Evolutionary conservation across 148 eudicot species (phyloP).

Genomic region (Linanthus parryae): DNA sequence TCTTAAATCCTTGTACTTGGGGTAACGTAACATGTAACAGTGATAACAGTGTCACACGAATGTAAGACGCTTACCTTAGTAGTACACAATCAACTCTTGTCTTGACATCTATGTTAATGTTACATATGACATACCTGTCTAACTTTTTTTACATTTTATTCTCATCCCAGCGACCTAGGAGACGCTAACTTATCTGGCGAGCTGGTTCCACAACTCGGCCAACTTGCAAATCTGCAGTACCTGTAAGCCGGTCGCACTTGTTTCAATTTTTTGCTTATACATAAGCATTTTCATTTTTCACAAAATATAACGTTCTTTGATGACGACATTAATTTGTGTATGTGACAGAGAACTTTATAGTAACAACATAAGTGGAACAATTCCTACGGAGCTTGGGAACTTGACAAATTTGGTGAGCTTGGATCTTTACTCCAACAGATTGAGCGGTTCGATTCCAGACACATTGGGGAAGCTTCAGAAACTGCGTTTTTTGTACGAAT

Average conservation of each 20-base stretch:
- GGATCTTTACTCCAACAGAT: conserved; percentile 76
- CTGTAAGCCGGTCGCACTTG: conserved; percentile 59
- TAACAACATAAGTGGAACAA: conserved; percentile 63
- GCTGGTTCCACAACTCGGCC: conserved; percentile 76
- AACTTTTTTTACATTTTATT: no score
- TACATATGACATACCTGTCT: no score
- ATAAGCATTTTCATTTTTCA: no score
- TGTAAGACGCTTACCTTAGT: conserved; percentile 54
- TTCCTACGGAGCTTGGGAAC: conserved; percentile 75
- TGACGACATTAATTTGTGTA: not conserved
- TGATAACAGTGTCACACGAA: conserved; percentile 71
- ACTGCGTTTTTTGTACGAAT: conserved; percentile 68
- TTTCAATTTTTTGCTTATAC: no score
- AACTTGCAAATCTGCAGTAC: conserved; percentile 61
- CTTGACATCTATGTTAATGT: no score
- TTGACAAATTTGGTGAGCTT: conserved; percentile 74
- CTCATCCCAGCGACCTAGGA: conserved; percentile 62
- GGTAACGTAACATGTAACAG: conserved; percentile 71
- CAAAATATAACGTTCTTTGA: no score
- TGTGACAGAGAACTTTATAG: conserved; percentile 76
- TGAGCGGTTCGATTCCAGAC: conserved; percentile 61
- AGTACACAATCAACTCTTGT: no score
- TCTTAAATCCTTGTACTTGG: conserved; percentile 86
- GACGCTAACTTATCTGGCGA: conserved; percentile 67
- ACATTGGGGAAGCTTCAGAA: conserved; percentile 62